Conservation (phyloP, 371 early-diverging fungal genomes). For the Mortierella sp. region DNA sequence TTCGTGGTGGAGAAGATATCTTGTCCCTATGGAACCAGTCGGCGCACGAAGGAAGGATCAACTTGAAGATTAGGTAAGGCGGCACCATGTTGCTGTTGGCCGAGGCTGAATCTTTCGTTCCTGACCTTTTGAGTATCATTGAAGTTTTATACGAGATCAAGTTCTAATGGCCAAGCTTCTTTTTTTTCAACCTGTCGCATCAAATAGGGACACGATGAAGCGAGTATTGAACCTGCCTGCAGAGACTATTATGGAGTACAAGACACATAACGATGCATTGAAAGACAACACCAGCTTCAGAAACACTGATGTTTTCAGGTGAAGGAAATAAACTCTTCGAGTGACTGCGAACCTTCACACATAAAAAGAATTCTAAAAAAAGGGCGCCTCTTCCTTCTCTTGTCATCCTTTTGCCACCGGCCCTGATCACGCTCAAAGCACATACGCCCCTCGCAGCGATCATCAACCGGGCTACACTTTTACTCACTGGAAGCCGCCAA, state of each 20-base stretch:
- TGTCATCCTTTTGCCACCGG: not conserved
- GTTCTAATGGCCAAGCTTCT: not conserved
- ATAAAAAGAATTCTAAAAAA: too few species aligned
- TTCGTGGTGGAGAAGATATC: slow-evolving; percentile 94
- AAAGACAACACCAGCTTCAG: slow-evolving; percentile 92
- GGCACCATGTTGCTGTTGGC: not conserved
- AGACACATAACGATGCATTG: slow-evolving; percentile 90
- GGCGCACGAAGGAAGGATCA: slow-evolving; percentile 86
- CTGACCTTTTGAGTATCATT: not conserved
- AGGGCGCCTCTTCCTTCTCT: not conserved
- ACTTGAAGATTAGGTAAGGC: slow-evolving; percentile 76
- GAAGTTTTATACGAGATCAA: not conserved
- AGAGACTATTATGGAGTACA: slow-evolving; percentile 95
- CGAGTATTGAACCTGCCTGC: slow-evolving; percentile 86
- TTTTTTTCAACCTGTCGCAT: not conserved
- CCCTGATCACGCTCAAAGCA: not conserved
- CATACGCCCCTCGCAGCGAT: not conserved
- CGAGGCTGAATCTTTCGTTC: not conserved
- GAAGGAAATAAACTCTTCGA: slow-evolving; percentile 25
- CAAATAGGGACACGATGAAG: slow-evolving; percentile 87
- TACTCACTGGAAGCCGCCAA: not conserved
- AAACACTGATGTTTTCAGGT: slow-evolving; percentile 87
- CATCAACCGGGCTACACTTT: not conserved
- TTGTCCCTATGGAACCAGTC: slow-evolving; percentile 95
- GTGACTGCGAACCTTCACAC: not conserved